Evolutionary conservation across 768 basidiomycete species (phyloP).

Genomic region (Serendipita sp.): DNA sequence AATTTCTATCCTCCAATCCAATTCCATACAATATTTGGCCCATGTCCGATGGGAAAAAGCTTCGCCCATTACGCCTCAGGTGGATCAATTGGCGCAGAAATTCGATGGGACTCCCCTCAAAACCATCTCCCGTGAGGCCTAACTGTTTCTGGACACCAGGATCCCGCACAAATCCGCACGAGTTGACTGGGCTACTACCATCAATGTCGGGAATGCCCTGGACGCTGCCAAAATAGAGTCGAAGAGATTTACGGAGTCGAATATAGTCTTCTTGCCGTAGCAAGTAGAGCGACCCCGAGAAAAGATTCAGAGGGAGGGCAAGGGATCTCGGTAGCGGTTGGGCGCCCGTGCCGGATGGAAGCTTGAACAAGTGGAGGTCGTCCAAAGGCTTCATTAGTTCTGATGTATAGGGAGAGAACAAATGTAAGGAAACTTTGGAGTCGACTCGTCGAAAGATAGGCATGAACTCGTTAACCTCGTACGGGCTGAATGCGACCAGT

Average conservation of each 20-base stretch:
- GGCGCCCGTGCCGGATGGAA: conserved; percentile 13
- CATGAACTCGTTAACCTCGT: conserved; percentile 25
- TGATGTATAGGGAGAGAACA: conserved; percentile 26
- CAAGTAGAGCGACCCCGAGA: conserved; percentile 31
- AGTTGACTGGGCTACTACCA: neutral
- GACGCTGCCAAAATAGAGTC: conserved; percentile 15
- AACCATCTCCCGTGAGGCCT: neutral
- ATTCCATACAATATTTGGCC: neutral
- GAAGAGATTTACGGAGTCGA: conserved; percentile 22
- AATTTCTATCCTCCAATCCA: no score
- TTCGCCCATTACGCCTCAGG: neutral
- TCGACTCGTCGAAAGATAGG: conserved; percentile 21
- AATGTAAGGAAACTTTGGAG: conserved; percentile 23
- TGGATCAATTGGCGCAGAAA: neutral
- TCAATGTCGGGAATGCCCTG: neutral
- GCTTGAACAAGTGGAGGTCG: conserved; percentile 18
- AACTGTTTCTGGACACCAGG: neutral
- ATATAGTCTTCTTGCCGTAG: conserved; percentile 19
- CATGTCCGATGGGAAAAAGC: neutral
- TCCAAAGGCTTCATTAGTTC: conserved; percentile 24
- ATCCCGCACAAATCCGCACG: neutral
- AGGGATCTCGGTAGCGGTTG: conserved; percentile 10
- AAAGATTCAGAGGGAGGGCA: conserved; percentile 25
- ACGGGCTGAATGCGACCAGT: conserved; percentile 26
- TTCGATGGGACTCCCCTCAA: neutral